phyloP scores from a whole-genome alignment of 1,139 yeast species.

The Sporopachydermia cereana region DNA sequence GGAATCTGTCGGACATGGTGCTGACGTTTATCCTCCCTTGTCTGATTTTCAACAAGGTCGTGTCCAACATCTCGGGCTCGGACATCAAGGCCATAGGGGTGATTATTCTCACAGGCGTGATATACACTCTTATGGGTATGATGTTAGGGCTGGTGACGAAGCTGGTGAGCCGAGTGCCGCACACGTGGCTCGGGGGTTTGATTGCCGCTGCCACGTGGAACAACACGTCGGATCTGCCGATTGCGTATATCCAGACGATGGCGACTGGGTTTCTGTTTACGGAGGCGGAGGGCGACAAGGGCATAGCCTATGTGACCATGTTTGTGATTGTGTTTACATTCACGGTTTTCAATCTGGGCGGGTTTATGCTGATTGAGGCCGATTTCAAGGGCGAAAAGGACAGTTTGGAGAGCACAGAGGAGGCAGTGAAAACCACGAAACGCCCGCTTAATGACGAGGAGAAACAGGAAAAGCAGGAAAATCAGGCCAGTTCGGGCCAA shows the following conservation, averaged over 20 bases:
- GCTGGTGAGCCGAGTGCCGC: constrained; percentile 39
- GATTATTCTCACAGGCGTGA: constrained; percentile 49
- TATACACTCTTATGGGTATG: constrained; percentile 27
- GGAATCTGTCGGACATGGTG: constrained; percentile 58
- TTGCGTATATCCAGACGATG: constrained; percentile 77
- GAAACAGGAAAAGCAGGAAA: constrained; percentile 19
- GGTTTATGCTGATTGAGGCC: constrained; percentile 55
- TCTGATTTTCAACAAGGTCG: constrained; percentile 66
- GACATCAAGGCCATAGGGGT: constrained; percentile 72
- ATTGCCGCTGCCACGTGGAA: constrained; percentile 55
- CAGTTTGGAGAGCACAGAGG: background rate
- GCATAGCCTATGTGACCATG: constrained; percentile 79
- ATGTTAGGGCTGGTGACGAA: constrained; percentile 13
- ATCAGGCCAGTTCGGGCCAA: constrained; percentile 9
- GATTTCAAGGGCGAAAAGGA: constrained; percentile 39
- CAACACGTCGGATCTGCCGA: constrained; percentile 78
- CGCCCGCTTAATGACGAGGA: constrained; percentile 18
- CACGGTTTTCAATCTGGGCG: constrained; percentile 66
- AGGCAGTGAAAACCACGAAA: constrained; percentile 1
- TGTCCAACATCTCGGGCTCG: constrained; percentile 52
- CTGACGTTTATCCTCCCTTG: constrained; percentile 70
- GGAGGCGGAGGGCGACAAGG: constrained; percentile 50
- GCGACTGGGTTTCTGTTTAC: constrained; percentile 54
- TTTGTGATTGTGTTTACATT: constrained; percentile 62
- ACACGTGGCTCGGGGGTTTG: constrained; percentile 69